Evolutionary conservation across 768 basidiomycete genomes (phyloP), one percentile per base, ranked within the genome.

Genomic region (Chalciporus piperatus): DNA sequence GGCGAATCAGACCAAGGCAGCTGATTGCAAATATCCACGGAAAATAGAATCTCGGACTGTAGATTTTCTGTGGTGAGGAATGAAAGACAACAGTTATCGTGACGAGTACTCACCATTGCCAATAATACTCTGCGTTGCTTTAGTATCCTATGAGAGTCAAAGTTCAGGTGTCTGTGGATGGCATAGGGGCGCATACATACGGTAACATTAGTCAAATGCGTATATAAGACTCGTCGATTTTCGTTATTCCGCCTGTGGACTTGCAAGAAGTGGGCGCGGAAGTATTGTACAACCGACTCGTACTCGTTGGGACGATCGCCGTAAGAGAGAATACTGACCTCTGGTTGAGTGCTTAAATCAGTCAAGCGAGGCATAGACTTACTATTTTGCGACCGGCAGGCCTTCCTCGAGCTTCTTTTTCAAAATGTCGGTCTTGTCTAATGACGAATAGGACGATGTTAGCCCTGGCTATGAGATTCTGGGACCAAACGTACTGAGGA

Each of bases 261-360:
- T 67, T 92, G 89, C 53, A 89, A 71, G 71, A 93, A 93, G 60
- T 92, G 91, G 32, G 88, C 85, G 10, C 87, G 85, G 80, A 93
- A 92, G 70, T 92, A 92, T 62, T 87, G 83, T 39, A 89, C 82
- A 19, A 89, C 87, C 5, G 84, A 82, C 51, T 91, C 87, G 60
- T 84, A 90, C 60, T 85, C 86, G 64, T 92, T 92, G n/a, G 80
- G 69, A 37, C 89, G 82, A 56, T 89, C 83, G 23, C 85, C 87
- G 56, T 85, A 91, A 6, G 89, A 91, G 30, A 89, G 82, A 60
- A 91, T 91, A 64, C 87, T 90, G 56, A 41, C 43, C 20, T 20
- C 37, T 23, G 30, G 44, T 47, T 60, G 44, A 62, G 55, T 33
- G 41, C 22, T 46, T 20, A 42, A 39, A 32, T 47, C 42, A 11